Base-by-base conservation (phyloP, 768 basidiomycete species). In the Mycena galericulata region DNA sequence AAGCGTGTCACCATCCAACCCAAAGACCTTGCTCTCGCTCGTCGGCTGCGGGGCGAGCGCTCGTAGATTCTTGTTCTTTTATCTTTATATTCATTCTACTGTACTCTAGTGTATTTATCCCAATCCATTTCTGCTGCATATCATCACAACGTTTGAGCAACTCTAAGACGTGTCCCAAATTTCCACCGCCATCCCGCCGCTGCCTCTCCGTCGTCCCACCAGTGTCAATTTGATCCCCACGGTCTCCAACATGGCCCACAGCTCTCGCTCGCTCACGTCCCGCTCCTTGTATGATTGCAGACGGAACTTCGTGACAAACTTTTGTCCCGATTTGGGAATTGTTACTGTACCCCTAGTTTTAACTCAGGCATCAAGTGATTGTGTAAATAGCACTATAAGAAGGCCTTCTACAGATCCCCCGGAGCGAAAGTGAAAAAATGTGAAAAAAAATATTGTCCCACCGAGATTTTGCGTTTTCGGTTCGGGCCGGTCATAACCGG, bases 231-330 rank as follows among this genome's bases (percentile, higher is more conserved):
- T 59, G 1, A 97, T 78, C 1, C 88, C 90, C 5, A 85, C 80
- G 3, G 81, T 79, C 29, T 79, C 73, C 32, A 84, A 81, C 82
- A 90, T 85, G 9, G 79, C 80, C 95, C 95, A 98, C 34, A 97
- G 79, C 10, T 83, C 84, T 55, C 95, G 81, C 79, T 98, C 96
- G 0, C 86, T 87, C 0, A 82, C 73, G 76, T 97, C 92, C 45
- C 96, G 88, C 75, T 97, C 90, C 75, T 97, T 96, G 81, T 96
- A n/a, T n/a, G n/a, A n/a, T n/a, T n/a, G n/a, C n/a, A n/a, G n/a
- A n/a, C n/a, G n/a, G n/a, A n/a, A n/a, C n/a, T n/a, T n/a, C n/a
- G n/a, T n/a, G n/a, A n/a, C n/a, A n/a, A n/a, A n/a, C n/a, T n/a
- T n/a, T n/a, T n/a, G n/a, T n/a, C n/a, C n/a, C n/a, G n/a, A n/a